Percentiles rank a stretch among this genome's conserved stretches.
Evolutionary conservation across 805 yeast species (phyloP).

Genomic region (Myxozyma geophila): DNA sequence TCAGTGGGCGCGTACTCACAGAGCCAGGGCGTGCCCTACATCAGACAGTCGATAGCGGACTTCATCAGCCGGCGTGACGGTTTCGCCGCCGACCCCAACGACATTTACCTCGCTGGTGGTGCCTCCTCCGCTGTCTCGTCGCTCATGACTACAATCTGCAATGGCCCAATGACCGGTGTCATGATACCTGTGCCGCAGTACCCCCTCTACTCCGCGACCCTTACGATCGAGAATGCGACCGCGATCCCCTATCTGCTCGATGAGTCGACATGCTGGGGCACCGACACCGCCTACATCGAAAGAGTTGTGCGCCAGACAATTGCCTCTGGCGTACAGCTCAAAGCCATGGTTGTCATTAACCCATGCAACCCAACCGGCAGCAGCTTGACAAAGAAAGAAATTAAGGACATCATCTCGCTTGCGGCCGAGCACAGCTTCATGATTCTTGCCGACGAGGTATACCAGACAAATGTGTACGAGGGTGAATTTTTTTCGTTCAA

Average conservation of each 20-base stretch:
- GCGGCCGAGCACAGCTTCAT: conserved; percentile 87
- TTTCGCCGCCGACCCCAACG: conserved; percentile 63
- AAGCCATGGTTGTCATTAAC: conserved; percentile 88
- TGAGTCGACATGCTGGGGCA: conserved; percentile 83
- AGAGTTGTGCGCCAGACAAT: conserved; percentile 55
- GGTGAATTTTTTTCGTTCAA: conserved; percentile 78
- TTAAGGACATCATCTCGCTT: conserved; percentile 70
- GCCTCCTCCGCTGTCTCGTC: conserved; percentile 93
- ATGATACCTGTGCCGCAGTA: conserved; percentile 98
- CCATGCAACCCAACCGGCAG: conserved; percentile 99
- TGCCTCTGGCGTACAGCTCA: conserved; percentile 62
- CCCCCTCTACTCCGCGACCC: conserved; percentile 94
- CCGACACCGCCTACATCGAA: conserved; percentile 69
- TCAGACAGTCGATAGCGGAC: conserved; percentile 78
- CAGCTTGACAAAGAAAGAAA: conserved; percentile 65
- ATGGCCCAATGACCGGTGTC: conserved; percentile 69
- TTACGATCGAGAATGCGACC: conserved; percentile 79
- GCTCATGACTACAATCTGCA: conserved; percentile 69
- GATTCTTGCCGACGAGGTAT: conserved; percentile 95
- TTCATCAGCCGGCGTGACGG: conserved; percentile 84
- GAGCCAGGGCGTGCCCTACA: conserved; percentile 80
- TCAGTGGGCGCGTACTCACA: conserved; percentile 95
- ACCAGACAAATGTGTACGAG: conserved; percentile 84
- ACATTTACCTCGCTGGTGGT: conserved; percentile 86
- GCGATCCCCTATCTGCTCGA: conserved; percentile 86